Evolutionary conservation across 2,329 filamentous ascomycete genomes (phyloP), one percentile per base, ranked within the genome.

Genomic region (Colletotrichum orbiculare): DNA sequence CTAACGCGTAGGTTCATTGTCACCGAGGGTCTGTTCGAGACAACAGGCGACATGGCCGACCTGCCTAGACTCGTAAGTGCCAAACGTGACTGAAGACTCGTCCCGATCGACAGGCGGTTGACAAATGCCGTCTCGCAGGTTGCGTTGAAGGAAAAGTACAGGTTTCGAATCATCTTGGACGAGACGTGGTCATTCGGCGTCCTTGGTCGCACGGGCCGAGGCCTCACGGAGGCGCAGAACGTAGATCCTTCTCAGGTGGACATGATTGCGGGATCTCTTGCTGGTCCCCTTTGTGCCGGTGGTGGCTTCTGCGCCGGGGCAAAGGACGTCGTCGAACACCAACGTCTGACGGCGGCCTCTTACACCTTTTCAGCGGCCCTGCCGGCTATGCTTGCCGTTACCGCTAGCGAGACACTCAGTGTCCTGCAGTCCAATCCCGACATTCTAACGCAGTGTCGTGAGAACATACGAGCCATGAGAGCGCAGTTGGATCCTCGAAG

Each of bases 161-260:
- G 97, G 81, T 99, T 98, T 83, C 93, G 96, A 72, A 87, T 99
- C 61, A 97, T 98, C 69, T 89, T 99, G 42, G 96, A 99, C 77
- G 96, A 99, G 82, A 97, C 94, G 2, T 97, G 93, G 91, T 97
- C 94, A 1, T 99, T 98, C 75, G 96, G 95, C 66, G 92, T 98
- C 15, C 86, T 99, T 6, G 96, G 96, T 52, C 87, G 94, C 67
- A 97, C 93, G 34, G 96, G 96, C 17, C 90, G 94, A 56, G 96
- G 96, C 64, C 84, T 98, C 43, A 98, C 96, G 0, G 96, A 99
- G 81, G 93, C 95, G 6, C 96, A 98, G 75, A 97, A 98, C 71
- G 95, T 99, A 15, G 96, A 98, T 75, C 89, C 95, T 0, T 88
- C 91, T 9, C 92, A 97, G 74, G 90, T 99, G 54, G 96, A 99